Percentiles rank a stretch among this genome's conserved stretches.
phyloP scores from a whole-genome alignment of 805 yeast genomes.

The Candida coquimbonensis region DNA sequence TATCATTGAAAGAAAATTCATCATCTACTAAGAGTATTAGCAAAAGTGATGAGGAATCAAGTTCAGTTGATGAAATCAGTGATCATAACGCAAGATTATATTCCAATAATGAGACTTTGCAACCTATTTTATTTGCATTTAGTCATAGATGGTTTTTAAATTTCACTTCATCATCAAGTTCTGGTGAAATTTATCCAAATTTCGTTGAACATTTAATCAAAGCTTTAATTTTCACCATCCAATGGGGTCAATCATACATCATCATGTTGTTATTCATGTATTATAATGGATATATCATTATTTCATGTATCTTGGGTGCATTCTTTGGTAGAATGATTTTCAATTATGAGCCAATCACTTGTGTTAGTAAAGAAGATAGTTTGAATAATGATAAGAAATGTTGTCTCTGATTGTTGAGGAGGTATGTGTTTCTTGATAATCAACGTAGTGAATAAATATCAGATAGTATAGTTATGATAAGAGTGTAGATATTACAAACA shows the following conservation, averaged over 20 bases:
- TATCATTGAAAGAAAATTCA: constrained; percentile 5
- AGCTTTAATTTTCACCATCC: constrained; percentile 43
- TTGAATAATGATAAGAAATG: constrained; percentile 27
- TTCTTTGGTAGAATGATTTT: constrained; percentile 50
- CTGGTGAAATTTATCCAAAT: constrained; percentile 30
- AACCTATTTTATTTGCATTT: constrained; percentile 21
- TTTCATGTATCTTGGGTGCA: constrained; percentile 57
- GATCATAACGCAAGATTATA: constrained; percentile 10
- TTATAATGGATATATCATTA: constrained; percentile 62
- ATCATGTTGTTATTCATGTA: constrained; percentile 72
- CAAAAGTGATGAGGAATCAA: not conserved
- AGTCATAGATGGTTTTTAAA: constrained; percentile 24
- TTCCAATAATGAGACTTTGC: constrained; percentile 10
- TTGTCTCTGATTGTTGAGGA: constrained; percentile 21
- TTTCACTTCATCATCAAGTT: constrained; percentile 7
- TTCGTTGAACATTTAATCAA: constrained; percentile 46
- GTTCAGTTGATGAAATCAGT: constrained; percentile 2
- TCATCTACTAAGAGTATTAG: not conserved
- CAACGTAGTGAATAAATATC: no score
- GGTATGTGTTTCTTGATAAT: no score
- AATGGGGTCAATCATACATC: constrained; percentile 58
- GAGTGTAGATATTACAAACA: no score
- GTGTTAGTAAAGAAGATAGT: constrained; percentile 21
- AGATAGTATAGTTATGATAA: no score
- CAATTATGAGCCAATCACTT: constrained; percentile 36